phyloP scores from a whole-genome alignment of 345 rosid genomes.

The Clausena lansium region DNA sequence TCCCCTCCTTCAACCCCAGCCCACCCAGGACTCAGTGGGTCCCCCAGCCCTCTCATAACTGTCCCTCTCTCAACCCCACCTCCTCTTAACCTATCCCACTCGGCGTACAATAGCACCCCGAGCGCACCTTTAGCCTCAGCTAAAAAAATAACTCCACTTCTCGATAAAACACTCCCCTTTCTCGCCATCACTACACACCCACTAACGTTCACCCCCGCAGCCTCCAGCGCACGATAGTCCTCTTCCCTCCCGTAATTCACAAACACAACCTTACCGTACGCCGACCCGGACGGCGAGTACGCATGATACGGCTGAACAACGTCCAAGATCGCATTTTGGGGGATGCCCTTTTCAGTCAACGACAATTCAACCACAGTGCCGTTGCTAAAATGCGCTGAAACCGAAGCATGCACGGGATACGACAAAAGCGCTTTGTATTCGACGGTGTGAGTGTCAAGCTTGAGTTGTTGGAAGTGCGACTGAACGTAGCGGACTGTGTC shows the following conservation, averaged over 20 bases:
- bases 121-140: slow-evolving; percentile 74
- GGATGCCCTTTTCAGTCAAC: slow-evolving; percentile 38
- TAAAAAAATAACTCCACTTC: slow-evolving; percentile 58
- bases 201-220: slow-evolving; percentile 57
- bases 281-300: slow-evolving; percentile 84
- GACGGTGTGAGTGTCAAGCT: slow-evolving; percentile 50
- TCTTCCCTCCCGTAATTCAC: slow-evolving; percentile 71
- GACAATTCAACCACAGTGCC: slow-evolving; percentile 35
- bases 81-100: slow-evolving; percentile 38
- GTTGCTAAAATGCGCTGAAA: slow-evolving; percentile 55
- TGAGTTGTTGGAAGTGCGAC: slow-evolving; percentile 57
- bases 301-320: slow-evolving; percentile 83
- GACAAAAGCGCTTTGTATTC: slow-evolving; percentile 66
- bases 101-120: slow-evolving; percentile 71
- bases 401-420: slow-evolving; percentile 57
- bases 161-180: slow-evolving; percentile 56
- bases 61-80: slow-evolving; percentile 92
- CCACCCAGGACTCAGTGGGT: slow-evolving; percentile 94
- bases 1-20: slow-evolving; percentile 75
- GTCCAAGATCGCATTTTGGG: not conserved
- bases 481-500: slow-evolving; percentile 52
- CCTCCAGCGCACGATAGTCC: slow-evolving; percentile 63
- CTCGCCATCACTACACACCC: slow-evolving; percentile 63
- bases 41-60: slow-evolving; percentile 91
- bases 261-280: slow-evolving; percentile 52